These are phyloP conservation scores for Myriosclerotinia scirpicola DNA, from an alignment of 2,329 filamentous ascomycete genomes.

Conservation along the genomic window DNA sequence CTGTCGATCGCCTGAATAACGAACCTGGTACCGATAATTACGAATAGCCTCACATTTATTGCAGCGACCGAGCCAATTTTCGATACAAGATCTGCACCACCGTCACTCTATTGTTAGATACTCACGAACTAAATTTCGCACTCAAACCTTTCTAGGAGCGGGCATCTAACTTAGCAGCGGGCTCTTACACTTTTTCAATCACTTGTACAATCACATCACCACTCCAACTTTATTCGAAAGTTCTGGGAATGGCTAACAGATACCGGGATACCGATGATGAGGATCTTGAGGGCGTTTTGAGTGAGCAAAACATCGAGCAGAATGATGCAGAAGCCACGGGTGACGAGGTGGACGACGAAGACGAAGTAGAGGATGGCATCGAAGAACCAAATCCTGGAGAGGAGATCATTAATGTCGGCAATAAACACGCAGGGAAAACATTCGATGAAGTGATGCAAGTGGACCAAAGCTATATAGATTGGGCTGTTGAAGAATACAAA, in stretches of 20 bases:
- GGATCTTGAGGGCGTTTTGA: background rate
- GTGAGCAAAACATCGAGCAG: too few relatives aligned
- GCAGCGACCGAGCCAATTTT: background rate
- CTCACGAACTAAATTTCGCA: too few relatives aligned
- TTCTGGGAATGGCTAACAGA: background rate
- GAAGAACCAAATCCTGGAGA: constrained; percentile 15
- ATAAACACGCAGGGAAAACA: background rate
- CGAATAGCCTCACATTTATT: background rate
- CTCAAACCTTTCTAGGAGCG: too few relatives aligned
- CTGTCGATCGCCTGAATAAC: background rate
- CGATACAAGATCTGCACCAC: background rate
- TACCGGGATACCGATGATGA: constrained; percentile 2
- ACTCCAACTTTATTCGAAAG: too few relatives aligned
- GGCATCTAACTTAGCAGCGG: background rate
- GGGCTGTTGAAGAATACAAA: background rate
- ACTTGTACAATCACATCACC: too few relatives aligned
- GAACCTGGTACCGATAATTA: background rate
- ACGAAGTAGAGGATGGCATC: background rate
- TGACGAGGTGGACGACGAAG: background rate
- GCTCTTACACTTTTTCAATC: background rate
- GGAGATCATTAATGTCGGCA: background rate
- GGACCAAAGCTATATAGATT: background rate
- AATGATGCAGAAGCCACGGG: background rate
- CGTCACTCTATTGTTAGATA: too few relatives aligned
- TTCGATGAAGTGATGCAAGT: background rate